These are phyloP conservation scores for Coriolopsis trogii DNA, from an alignment of 1,284 basidiomycete genomes.

Conservation along the genomic window DNA sequence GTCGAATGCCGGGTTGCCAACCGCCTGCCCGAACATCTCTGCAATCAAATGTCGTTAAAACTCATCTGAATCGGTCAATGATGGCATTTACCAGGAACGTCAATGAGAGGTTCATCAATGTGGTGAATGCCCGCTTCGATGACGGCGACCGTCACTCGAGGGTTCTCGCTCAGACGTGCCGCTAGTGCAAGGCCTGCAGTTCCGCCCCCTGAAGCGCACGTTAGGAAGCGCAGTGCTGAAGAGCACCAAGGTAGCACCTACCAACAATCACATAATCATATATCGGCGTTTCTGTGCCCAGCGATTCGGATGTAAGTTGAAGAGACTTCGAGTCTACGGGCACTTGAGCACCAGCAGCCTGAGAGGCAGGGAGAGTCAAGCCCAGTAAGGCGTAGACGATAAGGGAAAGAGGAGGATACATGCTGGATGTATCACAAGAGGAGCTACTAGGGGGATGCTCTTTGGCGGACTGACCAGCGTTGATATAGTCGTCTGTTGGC, in stretches of 20 bases:
- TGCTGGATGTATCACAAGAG: no score
- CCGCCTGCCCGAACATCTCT: conserved; percentile 11
- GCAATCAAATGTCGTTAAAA: no score
- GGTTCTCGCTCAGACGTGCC: conserved; percentile 13
- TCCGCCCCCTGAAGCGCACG: conserved; percentile 2
- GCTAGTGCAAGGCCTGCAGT: conserved; percentile 9
- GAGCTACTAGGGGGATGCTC: no score
- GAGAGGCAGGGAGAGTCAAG: no score
- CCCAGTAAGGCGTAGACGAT: no score
- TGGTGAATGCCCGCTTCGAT: conserved; percentile 22
- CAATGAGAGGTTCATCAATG: conserved; percentile 18
- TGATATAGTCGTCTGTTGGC: neutral
- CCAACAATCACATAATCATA: conserved; percentile 10
- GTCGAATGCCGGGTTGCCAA: conserved; percentile 19
- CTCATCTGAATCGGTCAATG: no score
- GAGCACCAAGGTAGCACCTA: neutral
- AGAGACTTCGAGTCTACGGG: no score
- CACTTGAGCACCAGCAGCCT: no score
- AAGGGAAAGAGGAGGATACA: no score
- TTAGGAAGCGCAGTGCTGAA: neutral
- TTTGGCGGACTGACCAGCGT: no score
- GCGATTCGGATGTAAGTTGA: no score
- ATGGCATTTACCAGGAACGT: conserved; percentile 14
- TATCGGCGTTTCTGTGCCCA: no score
- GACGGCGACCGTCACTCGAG: conserved; percentile 17